phyloP scores from a whole-genome alignment of 345 rosid species.

The Syzygium oleosum region DNA sequence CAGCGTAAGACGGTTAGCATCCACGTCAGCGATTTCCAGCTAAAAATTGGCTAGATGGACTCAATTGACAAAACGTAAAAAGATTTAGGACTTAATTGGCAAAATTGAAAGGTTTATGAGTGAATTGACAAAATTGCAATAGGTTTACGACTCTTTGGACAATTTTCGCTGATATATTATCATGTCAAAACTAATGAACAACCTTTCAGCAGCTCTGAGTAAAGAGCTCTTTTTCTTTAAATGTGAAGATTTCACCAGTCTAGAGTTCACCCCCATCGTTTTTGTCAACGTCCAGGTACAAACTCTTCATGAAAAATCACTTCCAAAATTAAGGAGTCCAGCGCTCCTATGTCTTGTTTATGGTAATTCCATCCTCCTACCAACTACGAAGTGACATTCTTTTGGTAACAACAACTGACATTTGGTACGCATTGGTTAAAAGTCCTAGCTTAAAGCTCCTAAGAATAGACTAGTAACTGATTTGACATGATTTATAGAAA shows the following conservation, averaged over 20 bases:
- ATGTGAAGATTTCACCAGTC: neutral
- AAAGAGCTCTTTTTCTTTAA: conserved; percentile 16
- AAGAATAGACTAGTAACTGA: too few species aligned
- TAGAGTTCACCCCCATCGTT: neutral
- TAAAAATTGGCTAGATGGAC: too few species aligned
- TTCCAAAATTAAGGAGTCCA: conserved; percentile 9
- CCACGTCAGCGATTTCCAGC: too few species aligned
- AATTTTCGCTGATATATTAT: too few species aligned
- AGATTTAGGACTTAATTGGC: too few species aligned
- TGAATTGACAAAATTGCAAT: too few species aligned
- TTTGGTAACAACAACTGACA: neutral
- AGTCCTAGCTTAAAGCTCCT: neutral
- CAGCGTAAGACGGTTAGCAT: too few species aligned
- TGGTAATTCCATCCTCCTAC: conserved; percentile 15
- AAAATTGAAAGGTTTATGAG: too few species aligned
- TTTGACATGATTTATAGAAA: too few species aligned
- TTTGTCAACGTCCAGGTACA: neutral
- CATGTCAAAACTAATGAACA: neutral
- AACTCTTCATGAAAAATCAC: neutral
- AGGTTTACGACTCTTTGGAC: too few species aligned
- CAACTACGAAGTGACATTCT: neutral
- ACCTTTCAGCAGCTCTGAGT: conserved; percentile 1
- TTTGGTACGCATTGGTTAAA: neutral
- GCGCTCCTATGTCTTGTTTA: conserved; percentile 13
- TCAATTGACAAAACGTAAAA: too few species aligned